Base-by-base conservation (phyloP, 768 basidiomycete genomes). In the Mycena vitilis region DNA sequence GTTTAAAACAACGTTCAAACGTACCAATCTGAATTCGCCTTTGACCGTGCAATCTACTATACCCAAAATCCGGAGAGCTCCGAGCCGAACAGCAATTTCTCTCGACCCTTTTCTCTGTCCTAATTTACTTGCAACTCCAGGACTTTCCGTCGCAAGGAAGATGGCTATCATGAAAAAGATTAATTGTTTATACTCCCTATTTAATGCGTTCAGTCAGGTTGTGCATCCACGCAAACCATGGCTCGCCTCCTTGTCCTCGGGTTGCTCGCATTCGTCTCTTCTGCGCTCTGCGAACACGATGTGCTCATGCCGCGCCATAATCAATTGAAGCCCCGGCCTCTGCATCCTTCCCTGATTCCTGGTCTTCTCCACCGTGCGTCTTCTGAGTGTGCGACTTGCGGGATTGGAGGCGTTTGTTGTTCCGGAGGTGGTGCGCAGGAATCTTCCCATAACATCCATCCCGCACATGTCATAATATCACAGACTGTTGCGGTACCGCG, bases 331-430 rank as follows among this genome's bases (percentile, higher is more conserved):
- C 60, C 49, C 37, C 30, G 60, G 34, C 38, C 44, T 40, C n/a
- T 38, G 40, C 38, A 45, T 61, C 22, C 13, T 44, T 16, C 42
- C 16, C 36, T 47, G 10, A 67, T 67, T 47, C 53, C 60, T 25
- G 58, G 59, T 8, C 58, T 67, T 5, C 52, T 67, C 42, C 30
- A 42, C 36, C 49, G 60, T 30, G 66, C 52, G 42, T 23, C 22
- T n/a, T 15, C 64, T 4, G 30, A 30, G 30, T 63, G 65, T 36
- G 10, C 51, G 37, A 44, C 49, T 20, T 67, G 66, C 37, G 49
- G 59, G 18, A 66, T 66, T 13, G 65, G 65, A n/a, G 65, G 49
- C 9, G 60, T 56, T 9, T 60, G 51, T 54, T 67, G 66, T 37
- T 56, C 66, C 22, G 34, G 23, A 16, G 53, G 44, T 12, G 49